A percentile compares a stretch with the other conserved stretches of the same genome.
These are phyloP conservation scores for Litchi chinensis DNA, from an alignment of 345 rosid genomes.

Conservation along the genomic window DNA sequence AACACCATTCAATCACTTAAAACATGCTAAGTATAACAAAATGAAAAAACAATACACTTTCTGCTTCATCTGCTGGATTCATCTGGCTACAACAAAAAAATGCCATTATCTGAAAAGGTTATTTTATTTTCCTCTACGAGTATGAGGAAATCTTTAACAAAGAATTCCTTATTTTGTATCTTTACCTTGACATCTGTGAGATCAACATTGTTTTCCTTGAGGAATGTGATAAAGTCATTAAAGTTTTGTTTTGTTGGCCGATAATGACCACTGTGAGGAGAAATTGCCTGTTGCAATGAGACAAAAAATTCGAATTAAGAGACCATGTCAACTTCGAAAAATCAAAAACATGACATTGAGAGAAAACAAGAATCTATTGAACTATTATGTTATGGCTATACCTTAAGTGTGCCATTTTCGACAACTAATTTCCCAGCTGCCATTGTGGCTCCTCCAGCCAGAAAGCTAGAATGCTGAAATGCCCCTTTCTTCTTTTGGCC, in stretches of 20 bases:
- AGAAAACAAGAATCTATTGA: neutral
- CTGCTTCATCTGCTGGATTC: conserved; percentile 69
- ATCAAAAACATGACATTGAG: neutral
- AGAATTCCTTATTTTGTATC: conserved; percentile 6
- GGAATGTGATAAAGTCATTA: conserved; percentile 67
- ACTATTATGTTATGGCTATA: conserved; percentile 24
- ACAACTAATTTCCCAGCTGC: conserved; percentile 81
- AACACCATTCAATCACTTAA: no score
- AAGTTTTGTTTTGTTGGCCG: conserved; percentile 85
- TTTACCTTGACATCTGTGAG: conserved; percentile 73
- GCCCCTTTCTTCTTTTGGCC: conserved; percentile 79
- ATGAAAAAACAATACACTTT: neutral
- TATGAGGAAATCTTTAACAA: neutral
- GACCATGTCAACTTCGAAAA: neutral
- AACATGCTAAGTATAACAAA: no score
- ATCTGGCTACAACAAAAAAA: conserved; percentile 45
- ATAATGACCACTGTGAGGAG: conserved; percentile 99
- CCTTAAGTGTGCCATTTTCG: conserved; percentile 70
- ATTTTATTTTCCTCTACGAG: neutral
- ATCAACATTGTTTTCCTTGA: conserved; percentile 75
- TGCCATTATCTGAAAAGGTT: conserved; percentile 17
- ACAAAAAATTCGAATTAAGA: conserved; percentile 19
- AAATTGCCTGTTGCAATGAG: conserved; percentile 61
- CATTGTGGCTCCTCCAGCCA: conserved; percentile 87
- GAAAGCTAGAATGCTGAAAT: conserved; percentile 95